Percentiles rank a stretch among this genome's conserved stretches.
These are phyloP conservation scores for Digitaria exilis DNA, from an alignment of 202 grass and related monocot genomes.

Conservation along the genomic window DNA sequence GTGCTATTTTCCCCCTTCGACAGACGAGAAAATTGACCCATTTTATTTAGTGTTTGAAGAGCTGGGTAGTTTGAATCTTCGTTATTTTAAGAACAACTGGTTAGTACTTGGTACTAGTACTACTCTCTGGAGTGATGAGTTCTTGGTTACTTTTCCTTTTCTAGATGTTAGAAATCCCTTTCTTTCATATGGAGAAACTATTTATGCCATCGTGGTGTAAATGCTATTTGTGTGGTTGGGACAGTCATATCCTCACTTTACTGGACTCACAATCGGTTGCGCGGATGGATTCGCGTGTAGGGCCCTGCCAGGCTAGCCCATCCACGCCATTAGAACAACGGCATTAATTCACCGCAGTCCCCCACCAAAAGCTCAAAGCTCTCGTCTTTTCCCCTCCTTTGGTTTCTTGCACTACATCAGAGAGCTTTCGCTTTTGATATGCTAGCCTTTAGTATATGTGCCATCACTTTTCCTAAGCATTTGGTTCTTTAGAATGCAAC, in stretches of 20 bases:
- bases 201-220: background rate
- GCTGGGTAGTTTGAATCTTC: conserved; percentile 21
- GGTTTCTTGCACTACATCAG: conserved; percentile 36
- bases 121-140: conserved; percentile 6
- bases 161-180: background rate
- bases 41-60: conserved; percentile 19
- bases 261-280: background rate
- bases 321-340: conserved; percentile 44
- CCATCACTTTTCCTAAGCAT: conserved; percentile 48
- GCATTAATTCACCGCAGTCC: conserved; percentile 51
- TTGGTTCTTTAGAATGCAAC: conserved; percentile 14
- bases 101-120: conserved; percentile 33
- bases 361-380: conserved; percentile 50
- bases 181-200: conserved; percentile 7
- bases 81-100: conserved; percentile 8
- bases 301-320: conserved; percentile 22
- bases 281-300: conserved; percentile 22
- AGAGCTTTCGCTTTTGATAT: conserved; percentile 55
- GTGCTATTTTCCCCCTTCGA: background rate
- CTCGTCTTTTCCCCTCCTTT: conserved; percentile 44
- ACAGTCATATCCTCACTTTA: conserved; percentile 6
- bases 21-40: background rate
- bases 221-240: conserved; percentile 23
- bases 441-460: conserved; percentile 38
- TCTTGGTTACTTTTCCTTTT: background rate